A percentile compares a stretch with the other conserved stretches of the same genome.
Conservation (phyloP, 768 basidiomycete species). For the Fomitopsis pulvina region DNA sequence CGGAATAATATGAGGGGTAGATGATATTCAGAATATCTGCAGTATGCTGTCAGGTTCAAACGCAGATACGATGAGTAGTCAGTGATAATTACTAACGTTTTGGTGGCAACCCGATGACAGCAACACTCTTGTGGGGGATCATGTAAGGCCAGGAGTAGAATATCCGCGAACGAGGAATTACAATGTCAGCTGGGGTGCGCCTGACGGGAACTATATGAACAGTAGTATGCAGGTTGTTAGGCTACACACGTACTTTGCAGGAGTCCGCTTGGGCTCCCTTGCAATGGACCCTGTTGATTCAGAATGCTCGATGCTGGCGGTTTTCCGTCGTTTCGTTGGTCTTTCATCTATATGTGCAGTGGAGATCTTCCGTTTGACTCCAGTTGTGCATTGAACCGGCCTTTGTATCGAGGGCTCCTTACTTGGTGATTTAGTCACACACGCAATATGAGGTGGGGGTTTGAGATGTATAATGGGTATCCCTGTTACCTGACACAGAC, state of each 20-base stretch:
- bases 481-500: conserved; percentile 80
- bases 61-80: background rate
- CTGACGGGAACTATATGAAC: conserved; percentile 21
- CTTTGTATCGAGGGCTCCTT: too few relatives aligned
- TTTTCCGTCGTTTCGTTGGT: conserved; percentile 24
- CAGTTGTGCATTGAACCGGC: background rate
- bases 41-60: background rate
- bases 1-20: conserved; percentile 35
- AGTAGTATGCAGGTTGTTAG: background rate
- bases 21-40: conserved; percentile 65
- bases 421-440: background rate
- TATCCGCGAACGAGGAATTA: conserved; percentile 46
- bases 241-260: background rate
- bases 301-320: background rate
- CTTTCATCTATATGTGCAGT: conserved; percentile 4
- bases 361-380: conserved; percentile 4
- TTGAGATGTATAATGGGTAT: conserved; percentile 48
- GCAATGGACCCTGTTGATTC: background rate
- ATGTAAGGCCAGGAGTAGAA: conserved; percentile 62
- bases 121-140: conserved; percentile 40
- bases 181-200: conserved; percentile 42
- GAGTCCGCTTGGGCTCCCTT: background rate
- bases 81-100: conserved; percentile 41
- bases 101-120: conserved; percentile 60
- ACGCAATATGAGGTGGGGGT: conserved; percentile 1